Percentiles rank a stretch among this genome's conserved stretches.
These are phyloP conservation scores for Saitozyma sp. DNA, from an alignment of 768 basidiomycete genomes.

Conservation along the genomic window DNA sequence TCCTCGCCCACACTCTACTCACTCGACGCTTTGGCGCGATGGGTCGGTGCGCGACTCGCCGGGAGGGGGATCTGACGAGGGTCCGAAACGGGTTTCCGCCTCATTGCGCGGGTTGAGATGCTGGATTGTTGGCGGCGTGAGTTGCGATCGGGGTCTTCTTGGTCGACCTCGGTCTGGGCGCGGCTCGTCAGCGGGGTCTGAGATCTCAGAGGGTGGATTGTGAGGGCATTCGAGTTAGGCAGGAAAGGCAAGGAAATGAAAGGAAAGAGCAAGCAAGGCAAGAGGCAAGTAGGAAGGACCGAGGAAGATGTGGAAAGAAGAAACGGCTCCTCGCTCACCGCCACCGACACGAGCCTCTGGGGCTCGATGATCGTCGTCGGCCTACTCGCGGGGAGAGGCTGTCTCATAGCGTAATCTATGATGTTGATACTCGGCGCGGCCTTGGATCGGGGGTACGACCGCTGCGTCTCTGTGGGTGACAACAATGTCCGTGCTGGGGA, in stretches of 20 bases:
- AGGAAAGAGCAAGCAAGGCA: no score
- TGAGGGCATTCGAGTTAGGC: neutral
- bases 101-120: conserved; percentile 4
- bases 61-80: conserved; percentile 28
- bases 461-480: neutral
- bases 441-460: neutral
- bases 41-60: conserved; percentile 28
- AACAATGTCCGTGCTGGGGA: neutral
- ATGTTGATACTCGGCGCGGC: conserved; percentile 17
- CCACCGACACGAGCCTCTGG: conserved; percentile 3
- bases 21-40: conserved; percentile 20
- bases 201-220: neutral
- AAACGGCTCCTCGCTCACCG: neutral
- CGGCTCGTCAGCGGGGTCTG: conserved; percentile 5
- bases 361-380: conserved; percentile 23
- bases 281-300: no score
- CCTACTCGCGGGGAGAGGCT: conserved; percentile 35
- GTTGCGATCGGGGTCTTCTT: neutral
- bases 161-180: conserved; percentile 4
- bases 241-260: no score
- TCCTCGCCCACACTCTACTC: neutral
- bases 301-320: neutral
- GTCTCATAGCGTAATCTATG: conserved; percentile 33
- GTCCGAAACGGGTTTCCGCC: conserved; percentile 1
- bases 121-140: neutral